Evolutionary conservation across 2,329 filamentous ascomycete species (phyloP).

Genomic region (Claviceps pusilla): DNA sequence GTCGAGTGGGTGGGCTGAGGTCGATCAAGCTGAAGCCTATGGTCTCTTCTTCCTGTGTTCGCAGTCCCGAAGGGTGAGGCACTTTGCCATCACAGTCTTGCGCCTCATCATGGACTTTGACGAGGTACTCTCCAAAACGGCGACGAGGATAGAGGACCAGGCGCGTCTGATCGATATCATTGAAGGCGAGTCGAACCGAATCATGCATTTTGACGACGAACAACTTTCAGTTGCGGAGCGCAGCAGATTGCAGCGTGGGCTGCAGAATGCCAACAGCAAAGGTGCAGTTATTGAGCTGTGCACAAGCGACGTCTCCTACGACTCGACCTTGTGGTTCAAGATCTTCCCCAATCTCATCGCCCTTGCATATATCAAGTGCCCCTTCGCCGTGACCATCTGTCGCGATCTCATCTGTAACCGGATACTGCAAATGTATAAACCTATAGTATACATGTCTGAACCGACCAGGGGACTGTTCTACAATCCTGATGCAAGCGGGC

Average conservation of each 20-base stretch:
- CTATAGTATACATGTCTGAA: slow-evolving; percentile 66
- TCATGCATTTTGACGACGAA: slow-evolving; percentile 87
- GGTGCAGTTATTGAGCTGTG: slow-evolving; percentile 86
- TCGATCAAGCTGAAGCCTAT: slow-evolving; percentile 93
- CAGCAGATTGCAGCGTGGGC: slow-evolving; percentile 78
- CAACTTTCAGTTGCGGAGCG: slow-evolving; percentile 81
- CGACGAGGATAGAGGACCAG: slow-evolving; percentile 44
- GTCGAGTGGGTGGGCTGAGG: slow-evolving; percentile 78
- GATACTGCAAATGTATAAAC: slow-evolving; percentile 81
- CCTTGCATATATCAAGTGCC: slow-evolving; percentile 79
- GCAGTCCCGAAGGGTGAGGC: slow-evolving; percentile 75
- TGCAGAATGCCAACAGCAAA: slow-evolving; percentile 68
- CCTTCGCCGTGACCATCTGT: slow-evolving; percentile 78
- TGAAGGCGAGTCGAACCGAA: slow-evolving; percentile 72
- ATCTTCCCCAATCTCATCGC: slow-evolving; percentile 91
- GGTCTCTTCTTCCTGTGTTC: slow-evolving; percentile 95
- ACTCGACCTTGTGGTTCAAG: slow-evolving; percentile 93
- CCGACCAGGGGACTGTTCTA: slow-evolving; percentile 50
- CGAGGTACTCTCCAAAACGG: slow-evolving; percentile 60
- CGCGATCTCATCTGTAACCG: slow-evolving; percentile 86
- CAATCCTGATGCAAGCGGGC: slow-evolving; percentile 42
- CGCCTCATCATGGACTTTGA: slow-evolving; percentile 91
- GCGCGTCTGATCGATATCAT: slow-evolving; percentile 76
- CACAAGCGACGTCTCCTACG: slow-evolving; percentile 87
- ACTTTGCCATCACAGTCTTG: slow-evolving; percentile 83